Base-by-base conservation (phyloP, 371 early-diverging fungal genomes). In the Nematocida parisii region DNA sequence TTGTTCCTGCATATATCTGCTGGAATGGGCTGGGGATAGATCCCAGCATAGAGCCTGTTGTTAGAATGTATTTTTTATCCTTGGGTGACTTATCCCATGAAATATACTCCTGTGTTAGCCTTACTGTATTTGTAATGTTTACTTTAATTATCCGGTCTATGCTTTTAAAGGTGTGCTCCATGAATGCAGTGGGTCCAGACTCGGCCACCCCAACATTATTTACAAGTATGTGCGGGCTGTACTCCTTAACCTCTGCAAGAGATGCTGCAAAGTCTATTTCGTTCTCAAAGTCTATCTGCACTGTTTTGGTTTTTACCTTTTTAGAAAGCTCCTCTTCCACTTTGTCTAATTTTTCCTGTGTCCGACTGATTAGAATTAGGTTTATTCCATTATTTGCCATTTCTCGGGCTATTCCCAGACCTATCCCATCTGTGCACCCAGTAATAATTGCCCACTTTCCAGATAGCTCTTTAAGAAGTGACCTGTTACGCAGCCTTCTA, bases 371-470 rank as follows among this genome's bases (percentile, higher is more conserved):
- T 50, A 97, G 88, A 39, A 95, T 85, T 20, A 96, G 75, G 83
- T 95, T 95, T 88, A 93, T 90, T 85, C 90, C 90, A 45, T 89
- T 89, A 70, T 90, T 87, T 61, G 95, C 95, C 47, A 96, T 88
- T 86, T 94, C 93, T 66, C 89, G 84, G 22, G 95, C 94, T 73
- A 95, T 93, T 82, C 93, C 95, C 83, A 91, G 92, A 52, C 97
- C 97, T 86, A 96, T 94, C 62, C 95, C 97, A 88, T 95, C 96
- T 9, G 95, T 92, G 20, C 95, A 94, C 70, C 97, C 98, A 62
- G 97, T 97, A 58, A 97, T 89, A 66, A 96, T 44, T 4, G 45
- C 80, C 83, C 83, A 83, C 50, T 61, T 72, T 33, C 73, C 82
- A 15, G 66, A 7, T n/a, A 72, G 5, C 46, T 39, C 45, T 58